Conservation (phyloP, 2,329 filamentous ascomycete genomes). For the Trichoderma endophyticum region DNA sequence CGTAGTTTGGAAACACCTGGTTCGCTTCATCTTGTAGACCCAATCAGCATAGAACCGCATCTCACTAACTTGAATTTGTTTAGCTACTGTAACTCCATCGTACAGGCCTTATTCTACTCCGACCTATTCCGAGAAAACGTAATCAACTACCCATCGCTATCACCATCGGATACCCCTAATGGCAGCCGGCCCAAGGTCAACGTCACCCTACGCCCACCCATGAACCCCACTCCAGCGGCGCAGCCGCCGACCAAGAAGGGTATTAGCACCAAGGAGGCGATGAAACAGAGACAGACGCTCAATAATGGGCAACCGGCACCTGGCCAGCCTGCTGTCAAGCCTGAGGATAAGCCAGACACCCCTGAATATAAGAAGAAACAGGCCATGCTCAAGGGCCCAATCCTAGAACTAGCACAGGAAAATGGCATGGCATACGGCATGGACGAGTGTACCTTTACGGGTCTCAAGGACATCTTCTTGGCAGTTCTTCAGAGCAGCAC, state of each 20-base stretch:
- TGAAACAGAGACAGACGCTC: conserved; percentile 54
- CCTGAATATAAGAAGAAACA: conserved; percentile 98
- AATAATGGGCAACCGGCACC: conserved; percentile 53
- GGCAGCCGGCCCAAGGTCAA: conserved; percentile 54
- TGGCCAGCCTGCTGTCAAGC: conserved; percentile 56
- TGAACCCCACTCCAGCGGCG: conserved; percentile 45
- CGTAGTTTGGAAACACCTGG: conserved; percentile 96
- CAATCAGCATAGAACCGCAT: neutral
- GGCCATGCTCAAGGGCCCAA: conserved; percentile 81
- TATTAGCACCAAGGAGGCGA: conserved; percentile 53
- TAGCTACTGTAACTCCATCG: conserved; percentile 97
- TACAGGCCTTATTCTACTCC: conserved; percentile 96
- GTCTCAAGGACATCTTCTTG: conserved; percentile 93
- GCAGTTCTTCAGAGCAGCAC: conserved; percentile 78
- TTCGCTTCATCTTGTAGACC: conserved; percentile 43
- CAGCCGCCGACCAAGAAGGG: conserved; percentile 48
- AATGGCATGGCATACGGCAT: conserved; percentile 81
- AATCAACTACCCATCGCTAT: conserved; percentile 78
- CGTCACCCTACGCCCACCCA: conserved; percentile 57
- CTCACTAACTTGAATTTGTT: neutral
- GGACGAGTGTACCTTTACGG: conserved; percentile 92
- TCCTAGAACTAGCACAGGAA: conserved; percentile 79
- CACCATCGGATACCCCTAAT: conserved; percentile 67
- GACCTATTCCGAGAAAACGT: conserved; percentile 91
- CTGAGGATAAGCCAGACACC: conserved; percentile 90